Evolutionary conservation across 192 early-diverging fungal species (phyloP), one percentile per base, ranked within the genome.

Genomic region (Dimargaris xerosporica): DNA sequence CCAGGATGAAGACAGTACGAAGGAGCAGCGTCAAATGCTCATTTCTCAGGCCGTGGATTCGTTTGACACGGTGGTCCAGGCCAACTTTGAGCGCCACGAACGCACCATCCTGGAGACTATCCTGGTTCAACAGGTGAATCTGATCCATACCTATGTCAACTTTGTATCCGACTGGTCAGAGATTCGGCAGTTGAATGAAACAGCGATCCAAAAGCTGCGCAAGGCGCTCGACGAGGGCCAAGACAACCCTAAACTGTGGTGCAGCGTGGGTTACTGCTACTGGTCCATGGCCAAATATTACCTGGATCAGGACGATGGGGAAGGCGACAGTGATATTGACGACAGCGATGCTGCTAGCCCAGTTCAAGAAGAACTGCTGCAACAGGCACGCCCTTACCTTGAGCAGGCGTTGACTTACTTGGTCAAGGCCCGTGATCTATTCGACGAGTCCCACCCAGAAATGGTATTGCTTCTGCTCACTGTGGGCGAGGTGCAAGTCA

Each of bases 221-320:
- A 26, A n/a, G 21, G 52, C 52, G 12, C n/a, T 53, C 52, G 11
- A 53, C 19, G 25, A 28, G 12, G 11, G 26, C 52, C 21, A 53
- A 12, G 23, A 19, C n/a, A 60, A 43, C 43, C 58, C 58, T 41
- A 60, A 60, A 26, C 41, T 60, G 41, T 60, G 58, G 58, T 25
- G 19, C n/a, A 41, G 41, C 25, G 34, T 60, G 17, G 58, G 58
- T 19, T 44, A 25, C 23, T 60, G 41, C 19, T 34, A 60, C 19
- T 60, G 58, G 58, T 60, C 58, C 0, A 19, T 60, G 10, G 31
- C 58, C 41, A 41, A 44, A 39, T 60, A 25, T 23, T 60, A 43
- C 58, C 39, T 60, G 16, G 58, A 60, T 23, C 58, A 60, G 26
- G 42, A 44, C 11, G 58, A 60, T 0, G 58, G 17, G 11, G 58